Base-by-base conservation (phyloP, 331 rosid species). In the Acacia concinna region DNA sequence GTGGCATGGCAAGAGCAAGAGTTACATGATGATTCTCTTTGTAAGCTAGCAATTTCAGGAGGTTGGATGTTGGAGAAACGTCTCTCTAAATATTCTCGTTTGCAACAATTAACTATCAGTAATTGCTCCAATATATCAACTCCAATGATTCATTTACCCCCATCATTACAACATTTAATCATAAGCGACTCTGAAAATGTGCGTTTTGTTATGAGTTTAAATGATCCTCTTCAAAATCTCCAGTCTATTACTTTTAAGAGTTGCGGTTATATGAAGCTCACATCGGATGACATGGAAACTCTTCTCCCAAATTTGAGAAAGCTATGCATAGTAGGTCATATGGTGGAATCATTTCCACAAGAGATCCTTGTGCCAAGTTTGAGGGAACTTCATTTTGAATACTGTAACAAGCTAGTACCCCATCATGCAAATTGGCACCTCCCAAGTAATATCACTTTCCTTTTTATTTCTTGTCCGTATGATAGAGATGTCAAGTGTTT, bases 241-340 rank as follows among this genome's bases (percentile, higher is more conserved):
- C 34, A 37, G 20, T 6, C 12, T 4, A 23, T 68, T 4, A 0
- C 5, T 4, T 1, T 68, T 40, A 1, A 1, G 1, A 0, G 2
- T 3, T 79, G 74, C 44, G 20, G 32, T 6, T 62, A 35, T 9
- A 15, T 72, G 5, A 79, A 12, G 59, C 62, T 63, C 32, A 40
- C 62, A 41, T 59, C 73, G 1, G 28, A 34, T 31, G 43, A n/a
- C 41, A 60, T 47, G 38, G 43, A 59, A 15, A 6, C 1, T 15
- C 77, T 79, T 32, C 78, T 79, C 7, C 83, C 78, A 62, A 60
- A 52, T 68, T 62, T 71, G 2, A 27, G 32, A 20, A 7, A 44
- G 27, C 30, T 71, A 3, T 0, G 4, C 8, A 64, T 71, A n/a
- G 3, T 40, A 11, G 9, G 9, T 0, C 44, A 40, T 40, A 40